Evolutionary conservation across 768 basidiomycete species (phyloP), one percentile per base, ranked within the genome.

Genomic region (Terana coerulea): DNA sequence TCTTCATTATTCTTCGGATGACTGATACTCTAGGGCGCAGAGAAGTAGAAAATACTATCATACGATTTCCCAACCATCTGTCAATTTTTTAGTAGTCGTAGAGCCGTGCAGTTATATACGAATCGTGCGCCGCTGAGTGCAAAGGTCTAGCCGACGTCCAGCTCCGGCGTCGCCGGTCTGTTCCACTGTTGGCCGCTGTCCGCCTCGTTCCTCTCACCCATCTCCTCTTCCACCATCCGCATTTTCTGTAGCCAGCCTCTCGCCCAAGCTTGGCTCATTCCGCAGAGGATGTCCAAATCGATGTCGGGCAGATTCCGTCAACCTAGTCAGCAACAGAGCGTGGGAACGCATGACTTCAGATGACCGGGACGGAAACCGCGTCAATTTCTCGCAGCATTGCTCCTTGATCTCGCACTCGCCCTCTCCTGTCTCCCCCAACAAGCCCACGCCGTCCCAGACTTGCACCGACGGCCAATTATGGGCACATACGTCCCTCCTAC

Each of bases 291-390:
- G 35, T 15, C 25, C 33, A 25, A 10, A 34, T 34, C 14, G 17
- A 9, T 34, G 45, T 17, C n/a, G n/a, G n/a, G n/a, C 24, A 22
- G 17, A 33, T 34, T 46, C 34, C 45, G 30, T 33, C 45, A 46
- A 33, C 5, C 3, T 29, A 33, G 45, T 46, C 45, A 46, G 45
- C 45, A 51, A 24, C 50, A n/a, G 51, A 43, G 53, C 62, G 62
- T 64, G 62, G 62, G 62, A 64, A 61, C 47, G 47, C 41, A 58
- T 60, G 52, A 56, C 59, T 55, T 58, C 51, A 59, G 57, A 52
- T 51, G 51, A 55, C 56, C 53, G 49, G 47, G 26, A 31, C 25
- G 31, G 34, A 40, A 52, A 55, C 44, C 47, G 50, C 42, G 44
- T 42, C n/a, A 51, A 51, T 35, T 41, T 40, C 22, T 49, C 45